These are phyloP conservation scores for Podila verticillata DNA, from an alignment of 192 early-diverging fungal genomes.

Conservation along the genomic window DNA sequence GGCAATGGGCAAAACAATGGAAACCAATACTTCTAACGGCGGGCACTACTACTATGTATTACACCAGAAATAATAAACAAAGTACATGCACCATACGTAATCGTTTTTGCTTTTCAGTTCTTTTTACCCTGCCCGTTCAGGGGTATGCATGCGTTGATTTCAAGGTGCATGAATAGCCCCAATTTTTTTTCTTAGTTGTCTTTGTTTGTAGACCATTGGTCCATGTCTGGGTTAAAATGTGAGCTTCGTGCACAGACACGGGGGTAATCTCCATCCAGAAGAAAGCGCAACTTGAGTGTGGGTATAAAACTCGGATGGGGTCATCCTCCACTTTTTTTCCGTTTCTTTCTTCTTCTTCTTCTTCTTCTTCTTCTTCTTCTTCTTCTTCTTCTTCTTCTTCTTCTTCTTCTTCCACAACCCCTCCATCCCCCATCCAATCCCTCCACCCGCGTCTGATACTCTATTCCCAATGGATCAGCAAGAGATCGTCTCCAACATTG, in stretches of 20 bases:
- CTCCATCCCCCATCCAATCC: neutral
- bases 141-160: too few relatives aligned
- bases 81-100: too few relatives aligned
- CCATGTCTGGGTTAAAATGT: too few relatives aligned
- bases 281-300: too few relatives aligned
- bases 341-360: conserved; percentile 3
- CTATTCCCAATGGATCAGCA: too few relatives aligned
- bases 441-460: neutral
- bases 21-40: conserved; percentile 31
- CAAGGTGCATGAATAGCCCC: neutral
- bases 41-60: too few relatives aligned
- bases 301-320: too few relatives aligned
- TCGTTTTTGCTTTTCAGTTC: neutral
- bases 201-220: neutral
- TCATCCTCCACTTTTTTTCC: neutral
- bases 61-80: too few relatives aligned
- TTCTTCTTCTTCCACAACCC: neutral
- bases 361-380: neutral
- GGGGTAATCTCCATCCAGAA: too few relatives aligned
- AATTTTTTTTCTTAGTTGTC: too few relatives aligned
- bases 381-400: neutral
- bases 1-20: neutral
- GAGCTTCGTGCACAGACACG: too few relatives aligned
- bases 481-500: too few relatives aligned
- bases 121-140: neutral